Evolutionary conservation across 2,329 filamentous ascomycete genomes (phyloP).

Genomic region (Ophiostoma himal-ulmi): DNA sequence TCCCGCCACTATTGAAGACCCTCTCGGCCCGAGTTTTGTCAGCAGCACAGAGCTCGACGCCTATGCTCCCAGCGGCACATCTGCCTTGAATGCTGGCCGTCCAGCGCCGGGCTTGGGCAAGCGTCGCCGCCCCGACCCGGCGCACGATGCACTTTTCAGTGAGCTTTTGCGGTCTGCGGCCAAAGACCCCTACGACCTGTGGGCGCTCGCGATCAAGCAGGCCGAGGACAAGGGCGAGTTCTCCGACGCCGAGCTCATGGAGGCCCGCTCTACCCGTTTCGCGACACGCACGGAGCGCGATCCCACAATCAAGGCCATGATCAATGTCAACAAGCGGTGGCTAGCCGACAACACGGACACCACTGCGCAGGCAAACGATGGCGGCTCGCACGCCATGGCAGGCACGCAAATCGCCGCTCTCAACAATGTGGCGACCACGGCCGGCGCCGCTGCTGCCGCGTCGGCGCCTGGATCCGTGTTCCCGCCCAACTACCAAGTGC

Average conservation of each 20-base stretch:
- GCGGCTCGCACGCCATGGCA: neutral
- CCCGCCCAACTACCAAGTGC: slow-evolving; percentile 8
- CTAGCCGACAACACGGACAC: neutral
- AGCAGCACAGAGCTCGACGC: too few relatives aligned
- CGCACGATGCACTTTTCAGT: neutral
- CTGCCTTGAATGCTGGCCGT: neutral
- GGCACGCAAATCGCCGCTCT: neutral
- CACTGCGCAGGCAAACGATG: neutral
- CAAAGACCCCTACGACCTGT: slow-evolving; percentile 15
- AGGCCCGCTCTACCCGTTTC: neutral
- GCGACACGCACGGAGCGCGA: neutral
- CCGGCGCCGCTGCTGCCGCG: neutral
- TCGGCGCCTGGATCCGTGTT: neutral
- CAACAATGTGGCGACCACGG: neutral
- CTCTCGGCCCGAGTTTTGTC: too few relatives aligned
- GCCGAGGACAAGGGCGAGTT: neutral
- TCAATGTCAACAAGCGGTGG: neutral
- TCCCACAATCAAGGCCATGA: neutral
- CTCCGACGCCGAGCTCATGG: neutral
- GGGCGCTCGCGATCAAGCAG: neutral
- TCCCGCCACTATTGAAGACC: too few relatives aligned
- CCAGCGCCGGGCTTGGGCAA: neutral
- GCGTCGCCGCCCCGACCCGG: neutral
- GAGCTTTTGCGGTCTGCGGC: slow-evolving; percentile 14
- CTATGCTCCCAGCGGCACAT: too few relatives aligned